Evolutionary conservation across 768 basidiomycete genomes (phyloP).

Genomic region (Suillus subluteus): DNA sequence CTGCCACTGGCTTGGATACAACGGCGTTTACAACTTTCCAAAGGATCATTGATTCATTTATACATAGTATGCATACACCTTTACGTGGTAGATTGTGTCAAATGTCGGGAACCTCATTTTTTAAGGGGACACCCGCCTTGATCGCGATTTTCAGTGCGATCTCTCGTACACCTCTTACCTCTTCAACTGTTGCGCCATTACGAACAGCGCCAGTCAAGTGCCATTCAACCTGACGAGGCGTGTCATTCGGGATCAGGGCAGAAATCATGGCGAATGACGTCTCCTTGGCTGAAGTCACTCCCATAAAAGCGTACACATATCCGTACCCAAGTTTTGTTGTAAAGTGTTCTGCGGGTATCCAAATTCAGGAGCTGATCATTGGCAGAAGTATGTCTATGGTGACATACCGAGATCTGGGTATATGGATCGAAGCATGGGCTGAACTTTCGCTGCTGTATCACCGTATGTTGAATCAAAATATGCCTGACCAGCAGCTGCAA

Average conservation of each 20-base stretch:
- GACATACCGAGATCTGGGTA: conserved; percentile 68
- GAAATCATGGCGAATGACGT: conserved; percentile 65
- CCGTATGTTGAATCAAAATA: conserved; percentile 59
- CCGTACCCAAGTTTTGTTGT: conserved; percentile 60
- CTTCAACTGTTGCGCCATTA: conserved; percentile 55
- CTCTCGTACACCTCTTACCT: conserved; percentile 55
- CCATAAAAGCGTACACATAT: conserved; percentile 51
- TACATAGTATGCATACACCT: background rate
- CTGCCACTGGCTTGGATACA: background rate
- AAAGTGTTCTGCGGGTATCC: conserved; percentile 49
- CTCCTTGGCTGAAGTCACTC: conserved; percentile 52
- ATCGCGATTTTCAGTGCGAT: conserved; percentile 57
- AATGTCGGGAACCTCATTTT: conserved; percentile 53
- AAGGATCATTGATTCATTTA: background rate
- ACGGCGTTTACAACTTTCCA: background rate
- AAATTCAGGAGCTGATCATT: conserved; percentile 3
- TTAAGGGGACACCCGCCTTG: conserved; percentile 56
- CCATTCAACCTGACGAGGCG: conserved; percentile 68
- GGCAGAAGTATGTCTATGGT: background rate
- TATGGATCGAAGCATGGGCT: conserved; percentile 47
- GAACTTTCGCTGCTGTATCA: conserved; percentile 52
- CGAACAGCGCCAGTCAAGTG: conserved; percentile 61
- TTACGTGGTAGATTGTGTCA: background rate
- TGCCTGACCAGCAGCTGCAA: conserved; percentile 43
- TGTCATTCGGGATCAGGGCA: conserved; percentile 62